Evolutionary conservation across 179 eudicot genomes (phyloP).

Genomic region (Beta lomatogona): DNA sequence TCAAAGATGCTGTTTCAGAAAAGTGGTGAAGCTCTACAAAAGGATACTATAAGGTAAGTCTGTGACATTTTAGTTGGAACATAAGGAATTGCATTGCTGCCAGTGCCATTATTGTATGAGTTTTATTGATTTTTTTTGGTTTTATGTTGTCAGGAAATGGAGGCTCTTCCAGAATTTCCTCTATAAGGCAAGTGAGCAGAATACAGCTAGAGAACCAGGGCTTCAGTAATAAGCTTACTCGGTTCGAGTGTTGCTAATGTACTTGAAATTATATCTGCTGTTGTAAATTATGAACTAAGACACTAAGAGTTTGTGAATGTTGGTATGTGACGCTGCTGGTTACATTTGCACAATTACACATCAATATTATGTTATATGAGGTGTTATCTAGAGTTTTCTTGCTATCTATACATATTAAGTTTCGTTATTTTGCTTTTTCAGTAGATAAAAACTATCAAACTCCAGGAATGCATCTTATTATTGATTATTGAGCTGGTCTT

Average conservation of each 20-base stretch:
- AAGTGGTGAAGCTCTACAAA: constrained; percentile 37
- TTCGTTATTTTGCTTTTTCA: too few relatives aligned
- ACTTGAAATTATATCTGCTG: neutral
- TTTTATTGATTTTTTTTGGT: neutral
- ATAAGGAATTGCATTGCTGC: too few relatives aligned
- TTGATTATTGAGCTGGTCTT: too few relatives aligned
- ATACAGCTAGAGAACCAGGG: neutral
- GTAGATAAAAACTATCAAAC: too few relatives aligned
- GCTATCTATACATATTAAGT: too few relatives aligned
- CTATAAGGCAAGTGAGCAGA: neutral
- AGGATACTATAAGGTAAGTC: constrained; percentile 33
- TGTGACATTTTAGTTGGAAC: too few relatives aligned
- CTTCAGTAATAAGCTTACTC: neutral
- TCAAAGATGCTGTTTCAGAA: constrained; percentile 53
- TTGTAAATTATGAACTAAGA: neutral
- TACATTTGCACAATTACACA: neutral
- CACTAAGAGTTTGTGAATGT: neutral
- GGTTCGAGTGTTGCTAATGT: neutral
- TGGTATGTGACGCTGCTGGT: neutral
- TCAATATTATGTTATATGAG: too few relatives aligned
- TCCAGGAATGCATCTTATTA: too few relatives aligned
- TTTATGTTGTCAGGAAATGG: constrained; percentile 5
- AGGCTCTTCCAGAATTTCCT: neutral
- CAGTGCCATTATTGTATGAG: too few relatives aligned
- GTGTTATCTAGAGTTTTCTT: neutral